These are phyloP conservation scores for Lactuca saligna DNA, from an alignment of 129 eudicot species.

Conservation along the genomic window DNA sequence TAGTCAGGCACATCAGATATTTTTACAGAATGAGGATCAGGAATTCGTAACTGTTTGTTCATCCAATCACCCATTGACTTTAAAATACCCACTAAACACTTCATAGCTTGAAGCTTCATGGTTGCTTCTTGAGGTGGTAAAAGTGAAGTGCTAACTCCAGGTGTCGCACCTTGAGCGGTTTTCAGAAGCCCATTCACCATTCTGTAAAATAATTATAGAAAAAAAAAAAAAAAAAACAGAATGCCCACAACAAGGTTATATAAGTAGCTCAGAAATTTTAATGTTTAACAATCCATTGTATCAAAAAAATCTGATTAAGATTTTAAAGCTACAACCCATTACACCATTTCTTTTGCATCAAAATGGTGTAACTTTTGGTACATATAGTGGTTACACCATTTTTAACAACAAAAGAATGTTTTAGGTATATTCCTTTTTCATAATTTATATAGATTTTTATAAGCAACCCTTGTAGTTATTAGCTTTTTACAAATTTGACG, in stretches of 20 bases:
- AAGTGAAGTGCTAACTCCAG: slow-evolving; percentile 78
- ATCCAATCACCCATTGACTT: slow-evolving; percentile 99
- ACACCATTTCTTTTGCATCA: background rate
- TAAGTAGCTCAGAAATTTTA: no score
- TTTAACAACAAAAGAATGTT: no score
- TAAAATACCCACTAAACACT: slow-evolving; percentile 73
- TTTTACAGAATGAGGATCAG: slow-evolving; percentile 75
- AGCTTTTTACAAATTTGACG: no score
- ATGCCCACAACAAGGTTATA: no score
- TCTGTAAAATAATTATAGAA: slow-evolving; percentile 40
- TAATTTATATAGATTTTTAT: no score
- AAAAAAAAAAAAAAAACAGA: background rate
- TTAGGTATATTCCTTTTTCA: no score
- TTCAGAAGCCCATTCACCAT: slow-evolving; percentile 98
- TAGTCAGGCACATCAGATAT: slow-evolving; percentile 49
- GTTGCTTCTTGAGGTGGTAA: slow-evolving; percentile 82
- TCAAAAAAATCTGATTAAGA: no score
- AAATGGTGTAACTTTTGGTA: background rate
- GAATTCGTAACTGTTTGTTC: slow-evolving; percentile 83
- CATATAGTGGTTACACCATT: background rate
- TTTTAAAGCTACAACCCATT: slow-evolving; percentile 26
- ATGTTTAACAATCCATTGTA: no score
- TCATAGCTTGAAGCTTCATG: slow-evolving; percentile 93
- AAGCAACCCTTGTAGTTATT: no score
- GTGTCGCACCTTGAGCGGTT: slow-evolving; percentile 98